Evolutionary conservation across 371 early-diverging fungal genomes (phyloP).

Genomic region (Mortierella sp.): DNA sequence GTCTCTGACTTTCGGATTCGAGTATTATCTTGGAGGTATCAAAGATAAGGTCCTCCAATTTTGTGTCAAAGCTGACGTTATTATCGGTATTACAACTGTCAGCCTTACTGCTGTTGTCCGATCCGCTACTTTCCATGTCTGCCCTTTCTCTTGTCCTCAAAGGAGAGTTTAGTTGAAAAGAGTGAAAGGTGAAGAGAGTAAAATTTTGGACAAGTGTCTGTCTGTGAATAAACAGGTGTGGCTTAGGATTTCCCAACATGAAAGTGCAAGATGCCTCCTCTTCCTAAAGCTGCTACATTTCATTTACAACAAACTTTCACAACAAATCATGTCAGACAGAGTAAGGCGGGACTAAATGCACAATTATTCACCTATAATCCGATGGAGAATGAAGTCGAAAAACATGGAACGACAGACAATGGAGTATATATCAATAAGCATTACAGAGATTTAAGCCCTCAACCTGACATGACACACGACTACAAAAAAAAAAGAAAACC

Average conservation of each 20-base stretch:
- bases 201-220: not conserved
- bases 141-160: too few relatives aligned
- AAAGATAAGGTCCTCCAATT: too few relatives aligned
- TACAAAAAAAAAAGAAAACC: too few relatives aligned
- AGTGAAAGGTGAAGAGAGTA: not conserved
- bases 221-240: not conserved
- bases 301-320: not conserved
- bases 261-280: not conserved
- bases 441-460: too few relatives aligned
- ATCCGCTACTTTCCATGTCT: too few relatives aligned
- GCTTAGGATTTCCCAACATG: not conserved
- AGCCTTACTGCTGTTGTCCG: too few relatives aligned
- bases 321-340: constrained; percentile 51
- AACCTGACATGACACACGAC: too few relatives aligned
- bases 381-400: not conserved
- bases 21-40: too few relatives aligned
- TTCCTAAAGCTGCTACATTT: not conserved
- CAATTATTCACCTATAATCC: not conserved
- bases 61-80: too few relatives aligned
- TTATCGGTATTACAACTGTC: too few relatives aligned
- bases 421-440: not conserved
- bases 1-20: not conserved
- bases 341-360: constrained; percentile 26
- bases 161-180: too few relatives aligned
- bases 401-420: not conserved